phyloP scores from a whole-genome alignment of 371 early-diverging fungal species.

The Chytridium lagenaria region DNA sequence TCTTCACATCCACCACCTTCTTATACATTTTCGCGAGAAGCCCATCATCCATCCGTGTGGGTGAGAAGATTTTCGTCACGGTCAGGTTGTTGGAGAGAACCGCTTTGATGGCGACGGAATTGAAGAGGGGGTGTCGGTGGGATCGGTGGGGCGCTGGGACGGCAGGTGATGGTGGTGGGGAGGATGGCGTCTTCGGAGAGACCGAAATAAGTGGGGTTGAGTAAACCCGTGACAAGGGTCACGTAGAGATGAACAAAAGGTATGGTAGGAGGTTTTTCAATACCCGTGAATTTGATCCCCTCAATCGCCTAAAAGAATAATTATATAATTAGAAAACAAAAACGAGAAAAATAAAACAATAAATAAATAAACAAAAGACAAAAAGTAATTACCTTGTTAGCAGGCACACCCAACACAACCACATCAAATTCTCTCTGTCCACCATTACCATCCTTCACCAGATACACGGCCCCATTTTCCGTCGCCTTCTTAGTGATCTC shows the following conservation, averaged over 20 bases:
- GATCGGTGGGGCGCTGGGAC: constrained; percentile 12
- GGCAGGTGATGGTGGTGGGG: constrained; percentile 62
- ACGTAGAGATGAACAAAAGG: constrained; percentile 58
- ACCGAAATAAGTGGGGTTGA: constrained; percentile 64
- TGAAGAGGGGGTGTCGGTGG: constrained; percentile 18
- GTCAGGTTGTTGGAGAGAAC: constrained; percentile 15
- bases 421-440: constrained; percentile 32
- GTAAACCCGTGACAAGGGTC: constrained; percentile 65
- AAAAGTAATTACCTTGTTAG: constrained; percentile 12
- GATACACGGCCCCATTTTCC: constrained; percentile 17
- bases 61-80: constrained; percentile 40
- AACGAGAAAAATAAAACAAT: background rate
- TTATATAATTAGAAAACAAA: background rate
- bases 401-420: constrained; percentile 40
- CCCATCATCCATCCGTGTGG: constrained; percentile 46
- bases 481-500: constrained; percentile 29
- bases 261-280: constrained; percentile 9
- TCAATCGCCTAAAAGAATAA: constrained; percentile 6
- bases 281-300: constrained; percentile 19
- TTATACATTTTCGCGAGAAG: constrained; percentile 69
- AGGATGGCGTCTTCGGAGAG: constrained; percentile 33
- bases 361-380: background rate
- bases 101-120: constrained; percentile 15
- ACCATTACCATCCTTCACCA: constrained; percentile 23
- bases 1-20: constrained; percentile 47